Conservation (phyloP, 164 flowering plant genomes). For the Tinospora cordifolia region DNA sequence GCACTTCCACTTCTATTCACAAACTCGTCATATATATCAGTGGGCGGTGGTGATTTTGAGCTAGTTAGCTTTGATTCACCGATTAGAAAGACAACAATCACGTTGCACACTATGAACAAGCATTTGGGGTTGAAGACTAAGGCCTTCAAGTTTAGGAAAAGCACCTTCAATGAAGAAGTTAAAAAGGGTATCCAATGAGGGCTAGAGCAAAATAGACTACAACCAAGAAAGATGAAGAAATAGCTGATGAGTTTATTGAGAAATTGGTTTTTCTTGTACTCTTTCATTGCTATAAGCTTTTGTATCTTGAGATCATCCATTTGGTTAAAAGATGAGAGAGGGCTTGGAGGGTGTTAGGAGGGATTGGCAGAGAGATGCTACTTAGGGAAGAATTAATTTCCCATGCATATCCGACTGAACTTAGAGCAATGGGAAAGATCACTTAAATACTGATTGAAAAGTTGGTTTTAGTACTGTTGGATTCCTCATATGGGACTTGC, state of each 20-base stretch:
- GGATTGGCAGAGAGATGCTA: not conserved
- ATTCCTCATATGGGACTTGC: constrained; percentile 10
- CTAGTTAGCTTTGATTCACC: constrained; percentile 45
- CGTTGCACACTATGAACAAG: constrained; percentile 49
- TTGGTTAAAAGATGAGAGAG: not conserved
- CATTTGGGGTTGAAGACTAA: constrained; percentile 33
- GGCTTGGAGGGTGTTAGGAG: not conserved
- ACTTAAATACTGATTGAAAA: constrained; percentile 22
- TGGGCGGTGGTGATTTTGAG: constrained; percentile 23
- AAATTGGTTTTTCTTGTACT: constrained; percentile 40
- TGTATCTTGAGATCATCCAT: constrained; percentile 15
- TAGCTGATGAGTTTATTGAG: constrained; percentile 28
- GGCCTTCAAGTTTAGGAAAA: constrained; percentile 30
- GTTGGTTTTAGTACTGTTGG: constrained; percentile 4
- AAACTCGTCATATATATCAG: constrained; percentile 34
- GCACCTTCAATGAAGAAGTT: constrained; percentile 22
- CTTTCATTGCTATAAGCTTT: constrained; percentile 40
- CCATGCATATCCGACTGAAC: constrained; percentile 20
- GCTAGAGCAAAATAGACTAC: constrained; percentile 29
- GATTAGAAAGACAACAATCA: constrained; percentile 45
- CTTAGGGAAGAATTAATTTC: not conserved
- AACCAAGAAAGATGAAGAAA: constrained; percentile 28
- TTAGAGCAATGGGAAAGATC: constrained; percentile 13
- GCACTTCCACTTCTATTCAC: constrained; percentile 17
- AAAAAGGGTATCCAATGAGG: constrained; percentile 38